A percentile compares a stretch with the other conserved stretches of the same genome.
These are phyloP conservation scores for Zoysia pacifica DNA, from an alignment of 176 grass and related monocot species.

Conservation along the genomic window DNA sequence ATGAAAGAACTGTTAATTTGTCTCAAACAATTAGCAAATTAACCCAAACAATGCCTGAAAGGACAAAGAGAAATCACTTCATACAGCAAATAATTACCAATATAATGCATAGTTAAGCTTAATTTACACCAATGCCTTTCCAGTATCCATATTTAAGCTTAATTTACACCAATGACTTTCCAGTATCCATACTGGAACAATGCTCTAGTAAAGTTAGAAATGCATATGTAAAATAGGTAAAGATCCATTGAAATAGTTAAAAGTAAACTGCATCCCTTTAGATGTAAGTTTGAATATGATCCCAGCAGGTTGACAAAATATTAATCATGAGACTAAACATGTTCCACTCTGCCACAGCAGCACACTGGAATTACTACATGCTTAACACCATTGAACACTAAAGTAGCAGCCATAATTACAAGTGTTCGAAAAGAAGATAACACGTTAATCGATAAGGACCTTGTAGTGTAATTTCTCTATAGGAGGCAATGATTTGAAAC, in stretches of 20 bases:
- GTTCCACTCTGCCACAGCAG: background rate
- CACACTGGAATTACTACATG: conserved; percentile 17
- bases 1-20: conserved; percentile 23
- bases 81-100: conserved; percentile 23
- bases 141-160: conserved; percentile 19
- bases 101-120: conserved; percentile 21
- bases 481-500: background rate
- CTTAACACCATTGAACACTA: background rate
- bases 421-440: background rate
- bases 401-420: background rate
- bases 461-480: background rate
- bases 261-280: background rate
- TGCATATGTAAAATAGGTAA: background rate
- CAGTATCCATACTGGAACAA: conserved; percentile 17
- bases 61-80: background rate
- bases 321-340: background rate
- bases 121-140: conserved; percentile 19
- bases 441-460: conserved; percentile 6
- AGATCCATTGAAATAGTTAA: background rate
- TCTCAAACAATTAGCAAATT: background rate
- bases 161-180: conserved; percentile 16
- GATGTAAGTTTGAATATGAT: conserved; percentile 24
- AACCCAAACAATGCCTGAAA: background rate
- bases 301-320: background rate
- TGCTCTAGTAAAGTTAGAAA: conserved; percentile 7